Conservation (phyloP, 371 early-diverging fungal genomes). For the Mortierella sp. region DNA sequence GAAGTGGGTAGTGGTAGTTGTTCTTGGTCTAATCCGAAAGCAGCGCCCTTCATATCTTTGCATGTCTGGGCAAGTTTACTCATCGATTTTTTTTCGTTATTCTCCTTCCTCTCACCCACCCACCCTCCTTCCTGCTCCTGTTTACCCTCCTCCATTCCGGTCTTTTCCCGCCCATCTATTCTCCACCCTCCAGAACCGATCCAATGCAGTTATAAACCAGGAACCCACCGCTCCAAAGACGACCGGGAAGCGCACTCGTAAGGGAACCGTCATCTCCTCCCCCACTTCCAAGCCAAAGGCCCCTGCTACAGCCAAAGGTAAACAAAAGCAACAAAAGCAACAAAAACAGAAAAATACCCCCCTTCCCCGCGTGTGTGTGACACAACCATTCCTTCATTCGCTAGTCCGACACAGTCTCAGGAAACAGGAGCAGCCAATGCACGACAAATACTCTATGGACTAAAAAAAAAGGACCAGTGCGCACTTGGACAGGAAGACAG, state of each 20-base stretch:
- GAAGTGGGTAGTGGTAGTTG: background rate
- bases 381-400: constrained; percentile 6
- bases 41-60: background rate
- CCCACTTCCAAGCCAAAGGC: constrained; percentile 26
- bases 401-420: background rate
- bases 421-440: background rate
- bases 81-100: background rate
- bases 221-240: constrained; percentile 23
- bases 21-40: background rate
- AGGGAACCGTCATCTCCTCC: constrained; percentile 7
- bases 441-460: background rate
- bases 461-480: background rate
- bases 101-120: background rate
- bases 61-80: background rate
- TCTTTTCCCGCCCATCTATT: background rate
- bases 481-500: background rate
- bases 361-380: background rate
- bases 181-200: constrained; percentile 27
- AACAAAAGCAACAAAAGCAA: background rate
- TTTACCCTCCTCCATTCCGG: background rate
- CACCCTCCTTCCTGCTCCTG: background rate
- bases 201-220: constrained; percentile 25
- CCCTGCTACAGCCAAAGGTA: constrained; percentile 37
- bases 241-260: constrained; percentile 44
- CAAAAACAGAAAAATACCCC: too few relatives aligned